A percentile compares a stretch with the other conserved stretches of the same genome.
phyloP scores from a whole-genome alignment of 768 basidiomycete genomes.

The Boletus speciosus region DNA sequence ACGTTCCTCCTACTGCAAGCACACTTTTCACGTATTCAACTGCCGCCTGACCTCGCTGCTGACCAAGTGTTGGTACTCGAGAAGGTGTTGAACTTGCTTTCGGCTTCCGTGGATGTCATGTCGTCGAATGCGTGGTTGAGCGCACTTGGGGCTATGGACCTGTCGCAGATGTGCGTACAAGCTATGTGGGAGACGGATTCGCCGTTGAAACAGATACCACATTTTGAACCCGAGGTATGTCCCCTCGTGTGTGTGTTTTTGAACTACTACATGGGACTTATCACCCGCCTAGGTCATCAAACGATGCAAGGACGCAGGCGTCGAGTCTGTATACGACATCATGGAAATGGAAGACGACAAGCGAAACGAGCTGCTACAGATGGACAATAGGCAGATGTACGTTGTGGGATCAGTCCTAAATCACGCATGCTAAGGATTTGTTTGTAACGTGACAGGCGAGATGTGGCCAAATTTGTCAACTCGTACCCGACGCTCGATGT shows the following conservation, averaged over 20 bases:
- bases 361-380: constrained; percentile 74
- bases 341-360: constrained; percentile 98
- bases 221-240: constrained; percentile 84
- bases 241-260: background rate
- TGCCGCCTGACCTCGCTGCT: constrained; percentile 90
- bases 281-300: constrained; percentile 56
- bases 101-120: constrained; percentile 97
- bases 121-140: constrained; percentile 94
- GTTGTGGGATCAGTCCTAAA: constrained; percentile 28
- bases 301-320: constrained; percentile 75
- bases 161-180: constrained; percentile 98
- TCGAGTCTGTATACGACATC: constrained; percentile 93
- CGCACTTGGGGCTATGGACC: constrained; percentile 94
- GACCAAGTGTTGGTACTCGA: constrained; percentile 86
- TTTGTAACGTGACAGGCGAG: constrained; percentile 54
- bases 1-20: constrained; percentile 95
- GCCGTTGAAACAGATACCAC: constrained; percentile 92
- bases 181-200: constrained; percentile 98
- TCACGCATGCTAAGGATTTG: background rate
- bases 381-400: constrained; percentile 84
- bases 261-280: background rate
- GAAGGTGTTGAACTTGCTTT: constrained; percentile 86
- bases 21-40: constrained; percentile 89
- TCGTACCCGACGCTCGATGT: constrained; percentile 97
- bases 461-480: constrained; percentile 94